A percentile compares a stretch with the other conserved stretches of the same genome.
Conservation (phyloP, 116 monocot species). For the Cymodocea nodosa region DNA sequence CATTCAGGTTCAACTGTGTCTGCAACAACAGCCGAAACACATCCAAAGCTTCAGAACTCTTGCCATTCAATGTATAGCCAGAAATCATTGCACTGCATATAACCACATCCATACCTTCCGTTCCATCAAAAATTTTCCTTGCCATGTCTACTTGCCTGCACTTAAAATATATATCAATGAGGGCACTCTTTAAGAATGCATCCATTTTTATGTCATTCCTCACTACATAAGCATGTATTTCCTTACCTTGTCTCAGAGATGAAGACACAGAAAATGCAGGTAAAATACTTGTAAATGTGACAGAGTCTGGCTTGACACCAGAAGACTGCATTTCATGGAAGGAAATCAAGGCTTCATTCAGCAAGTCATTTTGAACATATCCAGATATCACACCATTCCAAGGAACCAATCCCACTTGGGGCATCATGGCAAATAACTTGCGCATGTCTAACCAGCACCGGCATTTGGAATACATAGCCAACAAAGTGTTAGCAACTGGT, state of each 20-base stretch:
- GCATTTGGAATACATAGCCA: slow-evolving; percentile 78
- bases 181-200: slow-evolving; percentile 69
- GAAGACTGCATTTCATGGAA: slow-evolving; percentile 49
- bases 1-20: slow-evolving; percentile 49
- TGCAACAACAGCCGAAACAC: slow-evolving; percentile 38
- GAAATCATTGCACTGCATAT: slow-evolving; percentile 85
- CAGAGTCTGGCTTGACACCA: slow-evolving; percentile 53
- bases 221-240: slow-evolving; percentile 65
- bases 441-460: slow-evolving; percentile 34
- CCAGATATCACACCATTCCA: slow-evolving; percentile 89
- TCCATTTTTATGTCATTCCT: slow-evolving; percentile 55
- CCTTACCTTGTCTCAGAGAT: slow-evolving; percentile 37
- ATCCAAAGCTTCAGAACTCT: slow-evolving; percentile 34
- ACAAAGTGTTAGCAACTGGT: slow-evolving; percentile 63
- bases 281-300: slow-evolving; percentile 61
- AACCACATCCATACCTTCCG: slow-evolving; percentile 38
- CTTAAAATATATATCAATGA: slow-evolving; percentile 80
- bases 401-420: slow-evolving; percentile 38
- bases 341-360: slow-evolving; percentile 39
- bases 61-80: slow-evolving; percentile 70
- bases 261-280: slow-evolving; percentile 50
- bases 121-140: slow-evolving; percentile 35
- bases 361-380: slow-evolving; percentile 68
- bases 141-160: slow-evolving; percentile 46
- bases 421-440: slow-evolving; percentile 43